phyloP scores from a whole-genome alignment of 2,329 filamentous ascomycete species.

The Neurospora crassa region DNA sequence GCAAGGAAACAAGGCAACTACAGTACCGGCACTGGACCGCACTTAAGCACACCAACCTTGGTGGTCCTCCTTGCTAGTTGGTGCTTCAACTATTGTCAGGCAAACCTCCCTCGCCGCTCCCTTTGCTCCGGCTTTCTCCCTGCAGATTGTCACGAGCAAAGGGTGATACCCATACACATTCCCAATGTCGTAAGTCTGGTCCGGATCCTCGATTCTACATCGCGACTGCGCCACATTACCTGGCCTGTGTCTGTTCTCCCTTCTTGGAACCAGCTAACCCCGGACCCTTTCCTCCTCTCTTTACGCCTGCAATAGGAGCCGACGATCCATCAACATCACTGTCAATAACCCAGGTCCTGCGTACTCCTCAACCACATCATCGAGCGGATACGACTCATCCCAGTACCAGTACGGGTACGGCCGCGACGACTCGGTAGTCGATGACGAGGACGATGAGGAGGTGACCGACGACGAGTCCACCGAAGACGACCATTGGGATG shows the following conservation, averaged over 20 bases:
- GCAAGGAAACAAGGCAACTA: background rate
- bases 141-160: slow-evolving; percentile 37
- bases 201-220: background rate
- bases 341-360: slow-evolving; percentile 23
- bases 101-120: slow-evolving; percentile 3
- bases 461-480: slow-evolving; percentile 34
- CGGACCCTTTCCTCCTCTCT: slow-evolving; percentile 2
- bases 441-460: slow-evolving; percentile 27
- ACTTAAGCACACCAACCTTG: background rate
- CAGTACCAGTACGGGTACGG: slow-evolving; percentile 24
- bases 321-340: slow-evolving; percentile 12
- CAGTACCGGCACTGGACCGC: background rate
- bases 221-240: background rate
- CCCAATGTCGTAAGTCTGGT: slow-evolving; percentile 28
- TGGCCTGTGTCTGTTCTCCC: slow-evolving; percentile 12
- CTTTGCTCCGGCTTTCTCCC: slow-evolving; percentile 37
- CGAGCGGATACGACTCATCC: slow-evolving; percentile 31
- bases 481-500: slow-evolving; percentile 26
- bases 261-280: slow-evolving; percentile 8
- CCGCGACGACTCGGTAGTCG: slow-evolving; percentile 22
- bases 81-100: slow-evolving; percentile 10
- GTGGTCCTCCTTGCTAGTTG: slow-evolving; percentile 4
- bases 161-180: slow-evolving; percentile 25
- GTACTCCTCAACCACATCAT: slow-evolving; percentile 22
- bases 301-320: slow-evolving; percentile 8